Percentiles rank a stretch among this genome's conserved stretches.
These are phyloP conservation scores for Metarhizium rileyi DNA, from an alignment of 2,329 filamentous ascomycete genomes.

Conservation along the genomic window DNA sequence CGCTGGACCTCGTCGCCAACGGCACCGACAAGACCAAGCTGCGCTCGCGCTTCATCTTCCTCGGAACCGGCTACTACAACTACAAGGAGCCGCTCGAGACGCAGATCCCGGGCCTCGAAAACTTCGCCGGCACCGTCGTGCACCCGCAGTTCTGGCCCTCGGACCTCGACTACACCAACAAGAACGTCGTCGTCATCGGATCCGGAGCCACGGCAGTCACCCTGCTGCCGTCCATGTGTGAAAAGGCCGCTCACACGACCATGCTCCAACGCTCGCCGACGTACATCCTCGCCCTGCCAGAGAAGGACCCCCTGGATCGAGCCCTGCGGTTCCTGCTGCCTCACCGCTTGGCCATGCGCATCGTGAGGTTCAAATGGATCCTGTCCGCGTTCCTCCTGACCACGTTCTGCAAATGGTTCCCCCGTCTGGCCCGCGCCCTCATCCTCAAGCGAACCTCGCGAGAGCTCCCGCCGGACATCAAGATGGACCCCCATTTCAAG, in stretches of 20 bases:
- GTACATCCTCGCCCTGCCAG: conserved; percentile 49
- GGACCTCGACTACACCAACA: conserved; percentile 50
- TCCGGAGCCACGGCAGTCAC: conserved; percentile 70
- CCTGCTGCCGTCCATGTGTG: conserved; percentile 56
- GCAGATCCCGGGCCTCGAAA: conserved; percentile 52
- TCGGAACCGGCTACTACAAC: conserved; percentile 58
- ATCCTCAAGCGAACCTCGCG: conserved; percentile 33
- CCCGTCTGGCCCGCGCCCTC: conserved; percentile 34
- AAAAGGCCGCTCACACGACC: conserved; percentile 55
- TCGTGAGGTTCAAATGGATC: conserved; percentile 34
- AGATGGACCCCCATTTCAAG: conserved; percentile 43
- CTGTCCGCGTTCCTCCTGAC: conserved; percentile 39
- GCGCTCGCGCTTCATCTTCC: conserved; percentile 44
- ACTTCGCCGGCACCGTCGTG: conserved; percentile 52
- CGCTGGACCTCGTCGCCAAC: conserved; percentile 27
- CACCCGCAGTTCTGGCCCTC: conserved; percentile 68
- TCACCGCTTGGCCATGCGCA: conserved; percentile 33
- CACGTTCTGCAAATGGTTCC: conserved; percentile 27
- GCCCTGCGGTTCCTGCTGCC: conserved; percentile 33
- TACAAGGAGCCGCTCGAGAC: conserved; percentile 50
- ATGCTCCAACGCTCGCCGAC: conserved; percentile 70
- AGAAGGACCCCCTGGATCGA: conserved; percentile 23
- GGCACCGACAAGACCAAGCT: conserved; percentile 12
- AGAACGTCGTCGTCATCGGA: conserved; percentile 61
- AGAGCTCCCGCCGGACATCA: conserved; percentile 38